Base-by-base conservation (phyloP, 108 stramenopile genomes). In the Fragilariopsis cylindrus region DNA sequence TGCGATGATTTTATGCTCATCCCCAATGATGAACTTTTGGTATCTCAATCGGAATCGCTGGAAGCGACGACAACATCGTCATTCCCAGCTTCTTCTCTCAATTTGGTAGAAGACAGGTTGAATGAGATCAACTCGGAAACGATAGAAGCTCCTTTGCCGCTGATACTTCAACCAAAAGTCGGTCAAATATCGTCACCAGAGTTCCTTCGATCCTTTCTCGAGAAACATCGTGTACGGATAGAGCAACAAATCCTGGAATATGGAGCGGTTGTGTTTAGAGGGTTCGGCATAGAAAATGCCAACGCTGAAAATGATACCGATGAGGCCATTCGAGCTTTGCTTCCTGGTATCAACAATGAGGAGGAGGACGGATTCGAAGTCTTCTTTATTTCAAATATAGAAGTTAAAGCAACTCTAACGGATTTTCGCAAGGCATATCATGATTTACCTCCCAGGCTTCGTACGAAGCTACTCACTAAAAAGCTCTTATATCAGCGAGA, bases 221-320 rank as follows among this genome's bases (percentile, higher is more conserved):
- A 65, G 47, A 7, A 40, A 15, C 82, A 87, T 43, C 65, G 69
- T 16, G 12, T 30, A 1, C 84, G 86, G 86, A 54, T 87, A 11
- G 72, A 77, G 5, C 53, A 76, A 44, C 71, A 73, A 46, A 69
- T 87, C 16, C 46, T 82, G 30, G 18, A 73, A 19, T 74, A 84
- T 52, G 86, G 86, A 3, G 86, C 83, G 3, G 81, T 87, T 41
- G 71, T 87, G 3, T 60, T 84, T 48, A 73, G 86, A 60, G 83
- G 83, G 11, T 87, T 87, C 65, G 71, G 13, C 16, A 81, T 16
- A 52, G 64, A 43, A 81, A 65, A 30, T 48, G 12, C 70, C 73
- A 16, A 48, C 60, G 16, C 39, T 45, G 21, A 48, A 80, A 13
- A 60, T 72, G 30, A 56, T 19, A 19, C 55, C 55, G 11, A 19